Evolutionary conservation across 768 basidiomycete species (phyloP).

Genomic region (Tephrocybe sp.): DNA sequence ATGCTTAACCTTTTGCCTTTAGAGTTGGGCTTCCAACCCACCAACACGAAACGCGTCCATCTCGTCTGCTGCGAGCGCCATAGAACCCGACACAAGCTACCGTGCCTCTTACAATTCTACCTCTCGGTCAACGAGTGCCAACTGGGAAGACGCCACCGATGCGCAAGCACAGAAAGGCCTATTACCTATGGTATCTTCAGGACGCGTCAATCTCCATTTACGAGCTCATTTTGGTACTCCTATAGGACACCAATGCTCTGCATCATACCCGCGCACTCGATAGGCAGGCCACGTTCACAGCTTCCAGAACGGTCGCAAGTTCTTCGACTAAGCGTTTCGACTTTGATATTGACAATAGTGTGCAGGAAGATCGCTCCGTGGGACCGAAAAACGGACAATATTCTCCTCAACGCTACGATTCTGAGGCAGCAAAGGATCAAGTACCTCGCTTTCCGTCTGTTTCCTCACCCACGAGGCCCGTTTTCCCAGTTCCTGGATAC

Average conservation of each 20-base stretch:
- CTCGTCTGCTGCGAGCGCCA: slow-evolving; percentile 54
- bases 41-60: slow-evolving; percentile 59
- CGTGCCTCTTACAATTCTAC: slow-evolving; percentile 36
- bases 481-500: slow-evolving; percentile 27
- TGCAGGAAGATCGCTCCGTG: slow-evolving; percentile 45
- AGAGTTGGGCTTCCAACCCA: slow-evolving; percentile 58
- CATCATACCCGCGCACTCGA: slow-evolving; percentile 40
- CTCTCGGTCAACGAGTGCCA: slow-evolving; percentile 49
- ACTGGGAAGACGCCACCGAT: slow-evolving; percentile 57
- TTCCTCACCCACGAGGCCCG: slow-evolving; percentile 44
- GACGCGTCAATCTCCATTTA: slow-evolving; percentile 13
- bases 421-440: slow-evolving; percentile 38
- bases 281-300: slow-evolving; percentile 41
- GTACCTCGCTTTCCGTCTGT: slow-evolving; percentile 38
- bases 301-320: slow-evolving; percentile 38
- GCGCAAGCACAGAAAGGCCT: slow-evolving; percentile 51
- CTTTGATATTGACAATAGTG: slow-evolving; percentile 19
- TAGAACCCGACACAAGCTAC: slow-evolving; percentile 48
- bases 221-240: slow-evolving; percentile 12
- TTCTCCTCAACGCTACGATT: slow-evolving; percentile 56
- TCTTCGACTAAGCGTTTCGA: slow-evolving; percentile 7
- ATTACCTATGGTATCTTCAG: slow-evolving; percentile 36
- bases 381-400: slow-evolving; percentile 45
- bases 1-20: slow-evolving; percentile 17
- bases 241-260: slow-evolving; percentile 44